Conservation (phyloP, 2,329 filamentous ascomycete genomes). For the Cladophialophora bantiana region DNA sequence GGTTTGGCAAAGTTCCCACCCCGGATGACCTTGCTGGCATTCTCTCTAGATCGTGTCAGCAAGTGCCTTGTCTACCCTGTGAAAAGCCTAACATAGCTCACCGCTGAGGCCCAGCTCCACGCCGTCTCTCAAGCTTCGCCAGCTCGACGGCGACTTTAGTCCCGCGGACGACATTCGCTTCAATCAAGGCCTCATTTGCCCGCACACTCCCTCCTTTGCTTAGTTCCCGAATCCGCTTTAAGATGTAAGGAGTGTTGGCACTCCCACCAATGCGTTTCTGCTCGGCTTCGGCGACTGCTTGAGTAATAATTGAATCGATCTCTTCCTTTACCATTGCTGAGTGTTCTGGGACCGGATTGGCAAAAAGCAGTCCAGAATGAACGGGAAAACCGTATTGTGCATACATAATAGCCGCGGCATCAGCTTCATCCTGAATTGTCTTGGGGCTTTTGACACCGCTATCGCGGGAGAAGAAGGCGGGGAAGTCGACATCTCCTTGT, state of each 20-base stretch:
- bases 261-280: slow-evolving; percentile 73
- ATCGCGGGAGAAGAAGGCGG: slow-evolving; percentile 89
- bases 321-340: slow-evolving; percentile 72
- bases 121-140: slow-evolving; percentile 56
- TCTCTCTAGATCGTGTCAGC: slow-evolving; percentile 27
- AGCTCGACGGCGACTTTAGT: slow-evolving; percentile 70
- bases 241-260: slow-evolving; percentile 83
- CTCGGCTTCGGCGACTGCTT: slow-evolving; percentile 70
- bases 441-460: slow-evolving; percentile 82
- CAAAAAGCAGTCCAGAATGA: slow-evolving; percentile 81
- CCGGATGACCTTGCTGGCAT: slow-evolving; percentile 8
- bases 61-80: neutral
- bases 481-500: slow-evolving; percentile 73
- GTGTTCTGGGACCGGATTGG: slow-evolving; percentile 81
- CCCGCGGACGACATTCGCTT: slow-evolving; percentile 70
- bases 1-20: neutral
- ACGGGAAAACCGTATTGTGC: slow-evolving; percentile 77
- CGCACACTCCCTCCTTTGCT: slow-evolving; percentile 73
- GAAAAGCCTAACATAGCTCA: slow-evolving; percentile 35
- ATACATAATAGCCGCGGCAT: slow-evolving; percentile 88
- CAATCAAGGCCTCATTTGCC: slow-evolving; percentile 75
- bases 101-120: slow-evolving; percentile 34
- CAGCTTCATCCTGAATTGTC: slow-evolving; percentile 74
- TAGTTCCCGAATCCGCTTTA: slow-evolving; percentile 79
- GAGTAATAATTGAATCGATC: slow-evolving; percentile 73